Percentiles rank a stretch among this genome's conserved stretches.
Conservation (phyloP, 495 filamentous ascomycete species). For the Aspergillus ostianus region DNA sequence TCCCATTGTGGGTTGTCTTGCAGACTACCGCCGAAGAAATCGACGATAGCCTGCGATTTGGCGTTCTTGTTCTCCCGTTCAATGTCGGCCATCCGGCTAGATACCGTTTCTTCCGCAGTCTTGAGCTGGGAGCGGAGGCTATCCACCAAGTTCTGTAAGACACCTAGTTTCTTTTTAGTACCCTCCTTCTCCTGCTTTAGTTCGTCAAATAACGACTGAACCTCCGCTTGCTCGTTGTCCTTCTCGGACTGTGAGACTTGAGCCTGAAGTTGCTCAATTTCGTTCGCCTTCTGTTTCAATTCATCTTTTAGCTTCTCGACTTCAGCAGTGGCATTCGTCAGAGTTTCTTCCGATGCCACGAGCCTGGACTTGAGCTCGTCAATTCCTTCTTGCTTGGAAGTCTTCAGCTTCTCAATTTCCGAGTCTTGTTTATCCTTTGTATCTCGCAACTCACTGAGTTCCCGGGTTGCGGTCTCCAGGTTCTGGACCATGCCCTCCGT, state of each 20-base stretch:
- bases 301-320: constrained; percentile 53
- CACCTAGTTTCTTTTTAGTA: constrained; percentile 50
- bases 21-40: constrained; percentile 38
- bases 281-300: constrained; percentile 53
- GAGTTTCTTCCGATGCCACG: constrained; percentile 39
- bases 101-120: constrained; percentile 47
- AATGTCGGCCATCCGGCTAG: constrained; percentile 40
- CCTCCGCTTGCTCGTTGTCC: constrained; percentile 43
- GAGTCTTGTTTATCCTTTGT: constrained; percentile 52
- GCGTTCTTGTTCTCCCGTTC: constrained; percentile 30
- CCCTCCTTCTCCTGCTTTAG: constrained; percentile 42
- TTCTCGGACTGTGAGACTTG: constrained; percentile 37
- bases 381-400: constrained; percentile 35
- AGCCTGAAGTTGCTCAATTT: constrained; percentile 48
- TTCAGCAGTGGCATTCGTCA: constrained; percentile 45
- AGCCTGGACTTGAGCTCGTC: constrained; percentile 42
- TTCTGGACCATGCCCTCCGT: constrained; percentile 62
- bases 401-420: constrained; percentile 40
- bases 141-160: constrained; percentile 53
- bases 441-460: constrained; percentile 58
- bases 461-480: constrained; percentile 57
- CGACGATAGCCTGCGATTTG: constrained; percentile 34
- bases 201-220: constrained; percentile 31
- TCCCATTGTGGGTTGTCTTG: constrained; percentile 37
- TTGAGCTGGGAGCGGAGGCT: constrained; percentile 50